Conservation (phyloP, 2,329 filamentous ascomycete species). For the Nemania bipapillata region DNA sequence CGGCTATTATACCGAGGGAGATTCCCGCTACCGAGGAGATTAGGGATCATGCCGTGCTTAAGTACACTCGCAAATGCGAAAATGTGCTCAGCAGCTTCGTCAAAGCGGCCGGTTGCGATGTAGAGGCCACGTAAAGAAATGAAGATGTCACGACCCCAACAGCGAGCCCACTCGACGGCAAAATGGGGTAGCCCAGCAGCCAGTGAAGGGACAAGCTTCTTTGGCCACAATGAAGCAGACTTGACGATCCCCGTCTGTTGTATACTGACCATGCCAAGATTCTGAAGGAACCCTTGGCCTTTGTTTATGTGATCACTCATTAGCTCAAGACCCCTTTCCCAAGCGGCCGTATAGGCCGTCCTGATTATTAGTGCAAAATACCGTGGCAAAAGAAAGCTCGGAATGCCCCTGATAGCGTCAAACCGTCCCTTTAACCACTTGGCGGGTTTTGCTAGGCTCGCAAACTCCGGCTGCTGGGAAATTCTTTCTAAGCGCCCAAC, state of each 20-base stretch:
- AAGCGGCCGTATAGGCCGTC: slow-evolving; percentile 86
- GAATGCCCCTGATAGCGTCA: slow-evolving; percentile 83
- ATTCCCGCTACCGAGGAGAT: slow-evolving; percentile 86
- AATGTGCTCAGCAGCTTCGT: slow-evolving; percentile 92
- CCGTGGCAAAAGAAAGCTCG: slow-evolving; percentile 87
- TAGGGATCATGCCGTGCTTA: slow-evolving; percentile 98
- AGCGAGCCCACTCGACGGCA: slow-evolving; percentile 90
- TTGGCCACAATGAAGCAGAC: slow-evolving; percentile 89
- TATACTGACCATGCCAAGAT: slow-evolving; percentile 87
- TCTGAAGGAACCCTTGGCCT: slow-evolving; percentile 89
- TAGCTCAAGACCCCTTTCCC: slow-evolving; percentile 79
- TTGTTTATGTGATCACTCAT: slow-evolving; percentile 80
- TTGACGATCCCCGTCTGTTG: slow-evolving; percentile 91
- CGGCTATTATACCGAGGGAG: slow-evolving; percentile 92
- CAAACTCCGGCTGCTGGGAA: slow-evolving; percentile 70
- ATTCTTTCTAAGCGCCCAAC: slow-evolving; percentile 79
- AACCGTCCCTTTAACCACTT: slow-evolving; percentile 86
- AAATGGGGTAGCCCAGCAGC: slow-evolving; percentile 96
- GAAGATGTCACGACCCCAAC: slow-evolving; percentile 97
- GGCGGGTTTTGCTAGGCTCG: slow-evolving; percentile 71
- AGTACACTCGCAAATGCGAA: slow-evolving; percentile 93
- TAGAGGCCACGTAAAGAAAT: slow-evolving; percentile 94
- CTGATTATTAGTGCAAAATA: slow-evolving; percentile 92
- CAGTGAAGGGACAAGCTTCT: slow-evolving; percentile 83
- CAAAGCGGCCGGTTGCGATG: slow-evolving; percentile 86